A percentile compares a stretch with the other conserved stretches of the same genome.
Evolutionary conservation across 169 alveolate genomes (phyloP).

Genomic region (Plasmodium gallinaceum): DNA sequence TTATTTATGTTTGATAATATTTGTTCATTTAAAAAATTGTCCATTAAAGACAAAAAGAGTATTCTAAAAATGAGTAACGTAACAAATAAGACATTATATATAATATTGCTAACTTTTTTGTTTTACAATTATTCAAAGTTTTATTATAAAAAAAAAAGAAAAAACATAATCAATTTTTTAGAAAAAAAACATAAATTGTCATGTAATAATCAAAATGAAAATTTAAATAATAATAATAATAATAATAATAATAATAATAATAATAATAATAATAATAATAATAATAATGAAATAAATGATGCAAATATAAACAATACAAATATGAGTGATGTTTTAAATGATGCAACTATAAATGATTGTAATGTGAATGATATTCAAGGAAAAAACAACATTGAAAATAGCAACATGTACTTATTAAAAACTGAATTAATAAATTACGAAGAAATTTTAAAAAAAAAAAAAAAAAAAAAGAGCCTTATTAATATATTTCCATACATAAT

Average conservation of each 20-base stretch:
- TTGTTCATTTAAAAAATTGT: constrained; percentile 28
- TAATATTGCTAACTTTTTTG: constrained; percentile 37
- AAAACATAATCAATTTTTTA: constrained; percentile 27
- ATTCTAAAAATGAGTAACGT: constrained; percentile 54
- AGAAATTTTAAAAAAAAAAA: constrained; percentile 17
- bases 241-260: not conserved
- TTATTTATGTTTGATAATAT: constrained; percentile 56
- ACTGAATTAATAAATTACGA: not conserved
- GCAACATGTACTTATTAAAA: not conserved
- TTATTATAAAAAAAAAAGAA: constrained; percentile 43
- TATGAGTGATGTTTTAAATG: constrained; percentile 22
- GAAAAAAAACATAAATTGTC: constrained; percentile 40
- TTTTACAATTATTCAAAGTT: constrained; percentile 69
- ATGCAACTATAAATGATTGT: not conserved
- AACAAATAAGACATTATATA: constrained; percentile 52
- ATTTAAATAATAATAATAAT: not conserved
- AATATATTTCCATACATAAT: constrained; percentile 40
- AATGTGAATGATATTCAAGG: not conserved
- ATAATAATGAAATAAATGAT: not conserved
- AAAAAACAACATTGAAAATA: not conserved
- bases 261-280: not conserved
- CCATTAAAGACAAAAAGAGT: constrained; percentile 46
- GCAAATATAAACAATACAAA: not conserved
- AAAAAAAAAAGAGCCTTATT: constrained; percentile 37
- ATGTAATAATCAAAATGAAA: not conserved